phyloP scores from a whole-genome alignment of 2,329 filamentous ascomycete species.

The Colletotrichum brevisporum region DNA sequence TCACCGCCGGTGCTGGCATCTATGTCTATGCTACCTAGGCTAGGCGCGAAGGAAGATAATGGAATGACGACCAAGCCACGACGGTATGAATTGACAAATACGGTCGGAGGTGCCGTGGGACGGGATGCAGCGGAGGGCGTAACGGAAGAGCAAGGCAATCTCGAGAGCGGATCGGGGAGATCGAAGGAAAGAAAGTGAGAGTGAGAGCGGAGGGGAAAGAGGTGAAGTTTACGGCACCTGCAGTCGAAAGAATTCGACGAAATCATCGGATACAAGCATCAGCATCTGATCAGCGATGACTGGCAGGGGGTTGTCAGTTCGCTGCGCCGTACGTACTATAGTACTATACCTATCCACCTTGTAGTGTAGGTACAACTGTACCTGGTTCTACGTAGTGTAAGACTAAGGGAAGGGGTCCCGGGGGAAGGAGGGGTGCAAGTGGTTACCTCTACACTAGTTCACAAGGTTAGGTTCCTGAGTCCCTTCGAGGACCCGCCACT shows the following conservation, averaged over 20 bases:
- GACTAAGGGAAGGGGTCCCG: too few species aligned
- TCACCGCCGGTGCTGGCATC: constrained; percentile 30
- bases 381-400: too few species aligned
- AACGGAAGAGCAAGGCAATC: background rate
- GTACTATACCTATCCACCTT: background rate
- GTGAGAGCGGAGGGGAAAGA: constrained; percentile 13
- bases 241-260: constrained; percentile 27
- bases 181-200: background rate
- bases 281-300: constrained; percentile 27
- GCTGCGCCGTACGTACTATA: constrained; percentile 11
- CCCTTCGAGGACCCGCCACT: constrained; percentile 11
- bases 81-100: constrained; percentile 8
- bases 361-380: too few species aligned
- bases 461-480: background rate
- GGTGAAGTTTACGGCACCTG: constrained; percentile 17
- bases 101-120: constrained; percentile 24
- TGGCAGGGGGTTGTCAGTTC: constrained; percentile 10
- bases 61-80: constrained; percentile 23
- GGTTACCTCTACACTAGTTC: too few species aligned
- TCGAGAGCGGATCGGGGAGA: constrained; percentile 5
- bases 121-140: constrained; percentile 6
- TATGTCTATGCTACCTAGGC: constrained; percentile 14
- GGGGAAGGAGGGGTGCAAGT: too few species aligned
- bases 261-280: constrained; percentile 37
- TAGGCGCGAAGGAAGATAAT: constrained; percentile 18